phyloP scores from a whole-genome alignment of 2,329 filamentous ascomycete species.

The Tolypocladium ophioglossoides region DNA sequence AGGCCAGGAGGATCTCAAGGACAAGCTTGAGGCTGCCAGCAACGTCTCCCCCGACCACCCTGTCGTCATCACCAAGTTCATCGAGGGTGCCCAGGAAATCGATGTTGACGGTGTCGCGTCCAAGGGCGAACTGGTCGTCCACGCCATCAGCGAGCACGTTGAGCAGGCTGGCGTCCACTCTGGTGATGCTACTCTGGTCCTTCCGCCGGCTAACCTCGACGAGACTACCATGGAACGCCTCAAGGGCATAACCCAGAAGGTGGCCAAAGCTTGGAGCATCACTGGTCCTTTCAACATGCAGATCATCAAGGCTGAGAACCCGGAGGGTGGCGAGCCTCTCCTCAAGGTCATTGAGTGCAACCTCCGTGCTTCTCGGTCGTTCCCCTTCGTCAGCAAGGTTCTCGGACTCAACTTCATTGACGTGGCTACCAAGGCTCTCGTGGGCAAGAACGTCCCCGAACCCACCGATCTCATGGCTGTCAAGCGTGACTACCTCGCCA shows the following conservation, averaged over 20 bases:
- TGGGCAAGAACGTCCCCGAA: conserved; percentile 74
- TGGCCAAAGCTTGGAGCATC: conserved; percentile 93
- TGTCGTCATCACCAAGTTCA: conserved; percentile 97
- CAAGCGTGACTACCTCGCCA: conserved; percentile 86
- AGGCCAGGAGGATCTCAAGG: conserved; percentile 78
- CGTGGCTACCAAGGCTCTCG: conserved; percentile 82
- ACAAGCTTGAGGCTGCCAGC: conserved; percentile 85
- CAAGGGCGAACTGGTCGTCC: conserved; percentile 74
- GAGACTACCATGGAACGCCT: conserved; percentile 69
- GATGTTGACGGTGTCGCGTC: conserved; percentile 91
- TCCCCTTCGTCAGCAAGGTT: conserved; percentile 97
- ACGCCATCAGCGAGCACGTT: conserved; percentile 91
- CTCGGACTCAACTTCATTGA: conserved; percentile 96
- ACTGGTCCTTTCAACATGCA: conserved; percentile 99
- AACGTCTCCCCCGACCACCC: conserved; percentile 93
- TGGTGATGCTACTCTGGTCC: conserved; percentile 87
- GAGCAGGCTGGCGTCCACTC: conserved; percentile 98
- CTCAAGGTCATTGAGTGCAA: conserved; percentile 99
- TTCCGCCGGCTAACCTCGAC: conserved; percentile 76
- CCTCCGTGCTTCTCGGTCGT: conserved; percentile 90
- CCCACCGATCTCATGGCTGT: conserved; percentile 79
- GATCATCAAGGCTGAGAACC: conserved; percentile 84
- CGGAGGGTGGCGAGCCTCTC: conserved; percentile 61
- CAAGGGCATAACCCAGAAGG: conserved; percentile 93
- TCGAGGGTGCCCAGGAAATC: conserved; percentile 92